These are phyloP conservation scores for Rhynchospora tenuis DNA, from an alignment of 176 grass and related monocot genomes.

Conservation along the genomic window DNA sequence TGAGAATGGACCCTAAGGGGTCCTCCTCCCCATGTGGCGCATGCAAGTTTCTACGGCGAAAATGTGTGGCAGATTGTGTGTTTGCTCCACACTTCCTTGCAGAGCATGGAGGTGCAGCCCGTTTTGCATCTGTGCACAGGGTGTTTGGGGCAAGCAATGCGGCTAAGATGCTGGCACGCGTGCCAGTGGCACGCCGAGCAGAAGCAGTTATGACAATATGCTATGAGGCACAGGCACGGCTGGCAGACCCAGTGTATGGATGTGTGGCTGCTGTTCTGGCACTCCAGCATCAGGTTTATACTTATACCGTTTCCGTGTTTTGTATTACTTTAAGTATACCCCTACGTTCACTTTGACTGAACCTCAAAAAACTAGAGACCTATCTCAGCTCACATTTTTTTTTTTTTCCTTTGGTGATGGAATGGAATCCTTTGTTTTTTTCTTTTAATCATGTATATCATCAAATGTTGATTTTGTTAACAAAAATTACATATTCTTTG, in stretches of 20 bases:
- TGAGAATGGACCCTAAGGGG: constrained; percentile 4
- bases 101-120: constrained; percentile 29
- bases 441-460: background rate
- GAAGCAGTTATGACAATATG: constrained; percentile 56
- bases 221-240: constrained; percentile 74
- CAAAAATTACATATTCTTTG: background rate
- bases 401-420: too few relatives aligned
- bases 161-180: constrained; percentile 61
- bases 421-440: background rate
- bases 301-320: background rate
- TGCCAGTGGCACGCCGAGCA: constrained; percentile 36
- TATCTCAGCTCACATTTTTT: too few relatives aligned
- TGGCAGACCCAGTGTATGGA: constrained; percentile 78
- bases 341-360: background rate
- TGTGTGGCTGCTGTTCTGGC: constrained; percentile 68
- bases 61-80: constrained; percentile 54
- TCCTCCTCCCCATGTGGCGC: constrained; percentile 58
- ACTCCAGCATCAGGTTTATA: constrained; percentile 62
- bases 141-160: constrained; percentile 89
- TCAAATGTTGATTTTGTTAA: background rate
- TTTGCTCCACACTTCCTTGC: constrained; percentile 69
- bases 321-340: background rate
- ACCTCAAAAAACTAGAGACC: too few relatives aligned
- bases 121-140: constrained; percentile 64
- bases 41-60: constrained; percentile 92